Evolutionary conservation across 768 basidiomycete genomes (phyloP).

Genomic region (Leucocoprinus birnbaumii): DNA sequence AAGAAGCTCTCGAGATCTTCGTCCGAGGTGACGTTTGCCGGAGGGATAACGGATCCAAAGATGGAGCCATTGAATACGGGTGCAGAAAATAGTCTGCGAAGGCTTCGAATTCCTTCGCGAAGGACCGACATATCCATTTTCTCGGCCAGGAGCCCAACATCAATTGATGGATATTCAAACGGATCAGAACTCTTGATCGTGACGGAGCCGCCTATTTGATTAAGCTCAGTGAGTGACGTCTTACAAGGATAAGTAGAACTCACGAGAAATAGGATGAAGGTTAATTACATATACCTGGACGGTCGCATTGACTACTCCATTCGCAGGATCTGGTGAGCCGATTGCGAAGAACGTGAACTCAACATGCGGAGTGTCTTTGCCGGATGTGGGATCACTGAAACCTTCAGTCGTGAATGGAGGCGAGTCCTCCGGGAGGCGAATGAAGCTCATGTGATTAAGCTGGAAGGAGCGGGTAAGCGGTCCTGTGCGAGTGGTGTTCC

Average conservation of each 20-base stretch:
- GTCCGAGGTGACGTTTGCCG: no score
- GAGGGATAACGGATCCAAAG: no score
- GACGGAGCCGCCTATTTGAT: constrained; percentile 8
- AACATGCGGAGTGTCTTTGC: constrained; percentile 12
- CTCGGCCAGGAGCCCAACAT: constrained; percentile 8
- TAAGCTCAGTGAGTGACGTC: not conserved
- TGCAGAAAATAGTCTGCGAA: no score
- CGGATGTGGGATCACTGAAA: constrained; percentile 11
- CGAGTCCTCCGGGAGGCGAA: constrained; percentile 12
- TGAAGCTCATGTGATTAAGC: constrained; percentile 8
- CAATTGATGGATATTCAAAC: constrained; percentile 8
- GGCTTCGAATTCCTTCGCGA: no score
- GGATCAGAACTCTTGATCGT: constrained; percentile 1
- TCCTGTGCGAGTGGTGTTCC: constrained; percentile 13
- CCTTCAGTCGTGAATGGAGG: constrained; percentile 4
- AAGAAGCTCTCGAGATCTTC: no score
- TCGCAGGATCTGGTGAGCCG: not conserved
- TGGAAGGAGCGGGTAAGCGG: constrained; percentile 1
- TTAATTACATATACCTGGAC: not conserved
- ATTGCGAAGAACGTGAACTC: constrained; percentile 14
- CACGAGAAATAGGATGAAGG: constrained; percentile 13
- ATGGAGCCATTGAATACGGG: no score
- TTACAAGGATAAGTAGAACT: not conserved
- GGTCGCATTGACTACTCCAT: not conserved
- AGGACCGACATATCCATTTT: no score